Percentiles rank a stretch among this genome's conserved stretches.
These are phyloP conservation scores for Botrytis aclada DNA, from an alignment of 2,329 filamentous ascomycete genomes.

Conservation along the genomic window DNA sequence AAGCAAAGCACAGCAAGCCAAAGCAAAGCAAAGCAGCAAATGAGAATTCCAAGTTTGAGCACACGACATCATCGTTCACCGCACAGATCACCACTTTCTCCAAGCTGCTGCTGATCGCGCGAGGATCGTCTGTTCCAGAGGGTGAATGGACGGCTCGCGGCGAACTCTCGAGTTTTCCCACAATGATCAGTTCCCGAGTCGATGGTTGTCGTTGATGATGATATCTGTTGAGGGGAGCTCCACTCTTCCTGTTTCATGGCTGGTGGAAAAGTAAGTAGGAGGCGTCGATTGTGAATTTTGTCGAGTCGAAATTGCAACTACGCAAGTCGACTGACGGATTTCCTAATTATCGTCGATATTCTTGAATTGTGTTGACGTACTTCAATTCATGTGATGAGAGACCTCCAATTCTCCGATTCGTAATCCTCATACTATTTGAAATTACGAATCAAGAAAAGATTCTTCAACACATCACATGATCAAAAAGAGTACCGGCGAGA, in stretches of 20 bases:
- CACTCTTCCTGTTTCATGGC: neutral
- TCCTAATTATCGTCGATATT: neutral
- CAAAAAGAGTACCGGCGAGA: neutral
- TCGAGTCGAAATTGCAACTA: neutral
- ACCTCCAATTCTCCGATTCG: neutral
- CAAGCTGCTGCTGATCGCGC: neutral
- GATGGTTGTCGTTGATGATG: neutral
- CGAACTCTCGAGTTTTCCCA: neutral
- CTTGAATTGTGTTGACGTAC: neutral
- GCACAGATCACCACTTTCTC: conserved; percentile 1
- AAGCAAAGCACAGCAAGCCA: no score
- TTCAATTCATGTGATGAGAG: neutral
- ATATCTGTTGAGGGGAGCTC: neutral
- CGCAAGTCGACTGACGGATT: neutral
- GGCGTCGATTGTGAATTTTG: neutral
- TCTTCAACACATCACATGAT: neutral
- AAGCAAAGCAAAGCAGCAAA: neutral
- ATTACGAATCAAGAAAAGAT: neutral
- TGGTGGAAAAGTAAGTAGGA: neutral
- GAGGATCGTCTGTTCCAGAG: neutral
- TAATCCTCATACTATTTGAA: neutral
- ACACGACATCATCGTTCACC: conserved; percentile 2
- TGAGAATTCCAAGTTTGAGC: neutral
- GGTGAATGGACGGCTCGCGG: neutral
- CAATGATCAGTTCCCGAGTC: neutral